Conservation (phyloP, 306 rosid genomes). For the Vachellia collinsii region DNA sequence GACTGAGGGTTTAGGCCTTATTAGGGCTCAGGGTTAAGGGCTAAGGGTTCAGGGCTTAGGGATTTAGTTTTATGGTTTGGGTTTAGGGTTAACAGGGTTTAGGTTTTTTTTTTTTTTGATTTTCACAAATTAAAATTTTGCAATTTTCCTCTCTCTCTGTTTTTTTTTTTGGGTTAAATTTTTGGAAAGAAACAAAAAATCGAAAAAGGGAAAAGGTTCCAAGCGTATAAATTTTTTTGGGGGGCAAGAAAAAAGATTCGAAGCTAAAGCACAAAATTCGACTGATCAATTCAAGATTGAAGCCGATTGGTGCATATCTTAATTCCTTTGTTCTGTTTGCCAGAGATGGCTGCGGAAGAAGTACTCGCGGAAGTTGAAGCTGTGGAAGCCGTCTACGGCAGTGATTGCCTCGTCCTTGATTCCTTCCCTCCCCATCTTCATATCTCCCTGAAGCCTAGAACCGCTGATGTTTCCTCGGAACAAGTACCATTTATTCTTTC, state of each 20-base stretch:
- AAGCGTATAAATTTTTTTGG: too few species aligned
- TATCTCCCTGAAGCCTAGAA: conserved; percentile 76
- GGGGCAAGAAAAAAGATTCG: too few species aligned
- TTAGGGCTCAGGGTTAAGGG: too few species aligned
- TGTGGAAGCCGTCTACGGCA: conserved; percentile 67
- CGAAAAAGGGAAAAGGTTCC: background rate
- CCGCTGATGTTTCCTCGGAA: conserved; percentile 78
- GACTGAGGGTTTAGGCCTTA: too few species aligned
- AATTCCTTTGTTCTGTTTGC: background rate
- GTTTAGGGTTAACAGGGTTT: too few species aligned
- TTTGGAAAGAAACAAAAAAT: too few species aligned
- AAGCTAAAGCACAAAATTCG: background rate
- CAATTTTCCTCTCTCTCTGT: too few species aligned
- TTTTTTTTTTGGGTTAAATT: too few species aligned
- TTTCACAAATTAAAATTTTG: too few species aligned
- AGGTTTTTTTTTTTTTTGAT: too few species aligned
- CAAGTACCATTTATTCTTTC: conserved; percentile 52
- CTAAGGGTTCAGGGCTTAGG: too few species aligned
- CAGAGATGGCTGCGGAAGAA: conserved; percentile 51
- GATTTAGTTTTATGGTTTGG: too few species aligned
- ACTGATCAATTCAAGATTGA: background rate
- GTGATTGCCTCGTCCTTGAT: conserved; percentile 56
- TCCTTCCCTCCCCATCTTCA: conserved; percentile 74
- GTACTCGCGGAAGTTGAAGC: conserved; percentile 74
- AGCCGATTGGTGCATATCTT: background rate